Base-by-base conservation (phyloP, 768 basidiomycete genomes). In the Leucogyrophana mollusca region DNA sequence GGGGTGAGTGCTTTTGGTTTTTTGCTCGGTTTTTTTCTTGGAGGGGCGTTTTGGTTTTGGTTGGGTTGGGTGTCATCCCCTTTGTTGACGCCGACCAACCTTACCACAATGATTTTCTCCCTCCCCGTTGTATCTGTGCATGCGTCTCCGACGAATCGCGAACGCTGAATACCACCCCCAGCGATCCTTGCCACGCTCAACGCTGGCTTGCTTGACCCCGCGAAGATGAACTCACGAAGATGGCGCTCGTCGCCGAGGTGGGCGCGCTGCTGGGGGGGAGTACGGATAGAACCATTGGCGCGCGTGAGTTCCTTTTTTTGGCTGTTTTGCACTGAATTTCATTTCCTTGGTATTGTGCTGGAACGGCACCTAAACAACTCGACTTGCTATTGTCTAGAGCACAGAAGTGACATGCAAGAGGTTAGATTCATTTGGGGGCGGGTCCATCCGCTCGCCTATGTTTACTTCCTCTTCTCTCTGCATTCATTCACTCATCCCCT, bases 211-310 rank as follows among this genome's bases (percentile, higher is more conserved):
- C 46, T 73, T 2, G 41, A 62, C 8, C 18, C 59, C 11, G 20
- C 4, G 6, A 47, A 25, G 1, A 43, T 51, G 9, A 38, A 34
- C 45, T 58, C 60, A 1, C n/a, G n/a, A n/a, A n/a, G n/a, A 45
- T 54, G 3, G 37, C 54, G 14, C 46, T 75, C 9, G 54, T 69
- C 1, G 42, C 52, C 27, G 43, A 46, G 14, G 50, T 76, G 30
- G 73, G 74, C 2, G 69, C 73, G 36, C 64, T 73, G 9, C 51
- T 77, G 13, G 79, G 80, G 51, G 67, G 73, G 45, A 66, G 56
- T 16, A 81, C 81, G 80, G 56, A 76, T 9, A 78, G 79, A 25
- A 80, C 79, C 1, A 73, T 73, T 20, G 79, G 80, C 13, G 77
- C 77, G 42, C 52, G 79, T 59, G 40, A 18, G 74, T 73, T 46